Conservation (phyloP, 2,329 filamentous ascomycete species). For the Xylariaceae sp. region DNA sequence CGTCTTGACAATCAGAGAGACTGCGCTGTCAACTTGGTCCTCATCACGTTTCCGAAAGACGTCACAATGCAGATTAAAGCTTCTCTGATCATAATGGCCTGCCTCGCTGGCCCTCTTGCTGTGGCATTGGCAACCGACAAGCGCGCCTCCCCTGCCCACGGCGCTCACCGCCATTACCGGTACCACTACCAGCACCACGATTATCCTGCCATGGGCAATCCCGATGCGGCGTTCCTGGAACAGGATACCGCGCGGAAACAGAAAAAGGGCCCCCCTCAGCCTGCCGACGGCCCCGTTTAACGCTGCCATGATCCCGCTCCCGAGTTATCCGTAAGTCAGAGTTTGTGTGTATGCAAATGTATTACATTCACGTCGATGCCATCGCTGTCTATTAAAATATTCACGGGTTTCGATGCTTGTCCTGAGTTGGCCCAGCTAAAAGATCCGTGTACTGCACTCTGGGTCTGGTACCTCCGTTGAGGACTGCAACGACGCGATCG, state of each 20-base stretch:
- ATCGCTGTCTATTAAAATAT: background rate
- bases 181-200: constrained; percentile 1
- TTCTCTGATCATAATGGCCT: background rate
- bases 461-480: constrained; percentile 26
- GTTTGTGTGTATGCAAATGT: background rate
- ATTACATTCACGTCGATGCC: background rate
- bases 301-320: constrained; percentile 22
- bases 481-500: constrained; percentile 25
- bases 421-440: background rate
- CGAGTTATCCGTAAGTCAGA: constrained; percentile 19
- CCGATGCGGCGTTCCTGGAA: background rate
- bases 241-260: background rate
- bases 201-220: background rate
- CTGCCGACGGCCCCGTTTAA: constrained; percentile 14
- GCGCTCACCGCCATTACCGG: background rate
- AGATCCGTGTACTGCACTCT: background rate
- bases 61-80: constrained; percentile 7
- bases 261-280: background rate
- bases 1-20: background rate
- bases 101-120: constrained; percentile 7
- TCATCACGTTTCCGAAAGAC: background rate
- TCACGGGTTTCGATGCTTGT: background rate
- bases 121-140: constrained; percentile 2
- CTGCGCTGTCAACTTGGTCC: background rate
- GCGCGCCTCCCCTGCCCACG: background rate